Evolutionary conservation across 306 rosid genomes (phyloP).

Genomic region (Lablab purpureus): DNA sequence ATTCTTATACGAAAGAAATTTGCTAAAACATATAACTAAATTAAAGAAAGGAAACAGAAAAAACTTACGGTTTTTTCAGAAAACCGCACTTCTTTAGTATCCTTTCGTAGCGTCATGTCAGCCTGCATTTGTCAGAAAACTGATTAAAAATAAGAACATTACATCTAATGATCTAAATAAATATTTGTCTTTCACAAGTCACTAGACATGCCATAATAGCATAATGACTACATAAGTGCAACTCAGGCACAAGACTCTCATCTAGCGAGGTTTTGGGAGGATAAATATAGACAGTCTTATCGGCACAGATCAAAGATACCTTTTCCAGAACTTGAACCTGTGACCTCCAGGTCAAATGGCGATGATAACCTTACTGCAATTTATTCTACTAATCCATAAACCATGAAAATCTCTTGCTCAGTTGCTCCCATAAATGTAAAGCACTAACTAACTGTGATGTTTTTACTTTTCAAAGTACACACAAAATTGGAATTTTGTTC

Average conservation of each 20-base stretch:
- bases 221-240: not conserved
- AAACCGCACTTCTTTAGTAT: slow-evolving; percentile 53
- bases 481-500: not conserved
- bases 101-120: slow-evolving; percentile 48
- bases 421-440: not conserved
- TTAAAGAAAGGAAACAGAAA: slow-evolving; percentile 9
- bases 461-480: slow-evolving; percentile 4
- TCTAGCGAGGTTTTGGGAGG: not conserved
- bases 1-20: slow-evolving; percentile 19
- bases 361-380: not conserved
- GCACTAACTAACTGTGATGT: not conserved
- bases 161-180: not conserved
- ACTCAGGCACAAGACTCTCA: not conserved
- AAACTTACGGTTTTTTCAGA: slow-evolving; percentile 59
- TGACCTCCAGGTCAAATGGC: not conserved
- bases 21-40: slow-evolving; percentile 21
- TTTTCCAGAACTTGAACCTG: not conserved
- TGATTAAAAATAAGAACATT: slow-evolving; percentile 8
- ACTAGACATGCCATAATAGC: slow-evolving; percentile 24
- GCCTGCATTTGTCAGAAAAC: slow-evolving; percentile 51
- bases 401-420: not conserved
- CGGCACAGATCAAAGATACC: not conserved
- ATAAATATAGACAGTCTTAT: not conserved
- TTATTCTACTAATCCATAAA: too few relatives aligned
- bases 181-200: slow-evolving; percentile 34